phyloP scores from a whole-genome alignment of 2,329 filamentous ascomycete genomes.

The Calonectria pauciramosa region DNA sequence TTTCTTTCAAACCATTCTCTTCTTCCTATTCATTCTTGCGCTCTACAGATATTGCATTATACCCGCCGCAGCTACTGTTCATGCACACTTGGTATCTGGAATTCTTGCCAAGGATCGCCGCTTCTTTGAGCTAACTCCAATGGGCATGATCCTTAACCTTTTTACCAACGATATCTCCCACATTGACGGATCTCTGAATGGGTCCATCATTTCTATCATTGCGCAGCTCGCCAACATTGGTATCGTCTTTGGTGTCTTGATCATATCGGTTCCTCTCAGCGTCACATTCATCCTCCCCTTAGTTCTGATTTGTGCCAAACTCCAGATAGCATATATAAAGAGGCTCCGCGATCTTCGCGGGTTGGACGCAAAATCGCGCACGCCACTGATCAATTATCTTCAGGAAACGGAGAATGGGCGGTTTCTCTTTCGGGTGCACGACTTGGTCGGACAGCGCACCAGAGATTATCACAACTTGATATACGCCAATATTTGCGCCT shows the following conservation, averaged over 20 bases:
- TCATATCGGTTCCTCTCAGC: not conserved
- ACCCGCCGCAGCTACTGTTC: not conserved
- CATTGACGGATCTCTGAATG: not conserved
- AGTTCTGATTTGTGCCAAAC: not conserved
- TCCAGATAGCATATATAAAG: not conserved
- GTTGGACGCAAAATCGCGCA: not conserved
- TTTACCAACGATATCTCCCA: slow-evolving; percentile 4
- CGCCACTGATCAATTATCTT: not conserved
- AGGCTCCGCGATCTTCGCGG: not conserved
- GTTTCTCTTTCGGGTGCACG: not conserved
- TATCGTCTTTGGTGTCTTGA: not conserved
- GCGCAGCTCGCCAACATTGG: not conserved
- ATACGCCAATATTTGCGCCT: not conserved
- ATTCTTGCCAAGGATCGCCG: not conserved
- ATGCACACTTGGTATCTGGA: not conserved
- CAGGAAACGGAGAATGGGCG: not conserved
- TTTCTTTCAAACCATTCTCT: not conserved
- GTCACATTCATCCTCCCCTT: not conserved
- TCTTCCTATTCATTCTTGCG: not conserved
- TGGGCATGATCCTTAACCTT: not conserved
- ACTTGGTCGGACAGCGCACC: not conserved
- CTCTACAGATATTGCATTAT: not conserved
- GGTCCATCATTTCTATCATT: not conserved
- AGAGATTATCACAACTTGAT: not conserved
- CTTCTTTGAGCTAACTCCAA: not conserved